Evolutionary conservation across 345 rosid species (phyloP).

Genomic region (Diplotaxis tenuifolia): DNA sequence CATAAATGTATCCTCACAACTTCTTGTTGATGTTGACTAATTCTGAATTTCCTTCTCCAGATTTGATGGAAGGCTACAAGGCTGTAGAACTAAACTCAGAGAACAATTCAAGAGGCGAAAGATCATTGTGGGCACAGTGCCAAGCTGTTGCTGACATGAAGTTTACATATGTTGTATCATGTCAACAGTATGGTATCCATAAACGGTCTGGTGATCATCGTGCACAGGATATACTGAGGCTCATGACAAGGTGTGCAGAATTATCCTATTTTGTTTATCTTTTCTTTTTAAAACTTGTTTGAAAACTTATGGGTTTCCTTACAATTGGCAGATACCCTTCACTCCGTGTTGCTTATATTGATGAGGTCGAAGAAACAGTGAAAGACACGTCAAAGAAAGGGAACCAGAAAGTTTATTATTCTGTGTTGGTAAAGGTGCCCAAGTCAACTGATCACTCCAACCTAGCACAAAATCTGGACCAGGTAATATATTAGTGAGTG

Average conservation of each 20-base stretch:
- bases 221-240: constrained; percentile 86
- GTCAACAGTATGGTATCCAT: constrained; percentile 92
- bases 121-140: constrained; percentile 84
- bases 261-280: constrained; percentile 5
- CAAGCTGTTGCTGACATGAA: constrained; percentile 99
- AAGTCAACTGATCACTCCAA: constrained; percentile 81
- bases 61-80: constrained; percentile 95
- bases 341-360: constrained; percentile 96
- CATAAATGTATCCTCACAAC: neutral
- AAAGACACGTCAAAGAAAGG: constrained; percentile 62
- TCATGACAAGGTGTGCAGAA: constrained; percentile 71
- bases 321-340: constrained; percentile 78
- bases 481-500: constrained; percentile 47
- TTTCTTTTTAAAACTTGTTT: neutral
- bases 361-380: constrained; percentile 89
- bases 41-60: constrained; percentile 44
- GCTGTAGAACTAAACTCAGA: constrained; percentile 77
- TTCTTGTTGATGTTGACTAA: constrained; percentile 23
- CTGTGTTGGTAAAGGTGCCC: constrained; percentile 86
- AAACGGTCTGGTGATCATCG: constrained; percentile 80
- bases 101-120: constrained; percentile 65
- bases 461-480: constrained; percentile 82
- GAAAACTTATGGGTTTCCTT: constrained; percentile 17
- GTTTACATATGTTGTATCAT: constrained; percentile 90
- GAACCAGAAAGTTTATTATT: constrained; percentile 76